Evolutionary conservation across 2,329 filamentous ascomycete genomes (phyloP).

Genomic region (Aspergillus unguis): DNA sequence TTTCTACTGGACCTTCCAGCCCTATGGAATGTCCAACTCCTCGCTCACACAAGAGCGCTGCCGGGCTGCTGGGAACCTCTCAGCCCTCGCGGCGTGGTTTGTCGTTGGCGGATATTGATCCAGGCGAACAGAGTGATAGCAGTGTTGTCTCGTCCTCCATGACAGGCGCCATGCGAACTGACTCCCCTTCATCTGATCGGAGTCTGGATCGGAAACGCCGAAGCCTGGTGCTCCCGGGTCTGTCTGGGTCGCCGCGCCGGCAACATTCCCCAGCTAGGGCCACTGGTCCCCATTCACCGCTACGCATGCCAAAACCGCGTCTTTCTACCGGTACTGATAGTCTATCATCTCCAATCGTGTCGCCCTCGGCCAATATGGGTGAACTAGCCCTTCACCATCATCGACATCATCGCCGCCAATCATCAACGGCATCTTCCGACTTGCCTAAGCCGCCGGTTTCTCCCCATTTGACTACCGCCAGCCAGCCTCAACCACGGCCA

Average conservation of each 20-base stretch:
- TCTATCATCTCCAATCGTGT: slow-evolving; percentile 80
- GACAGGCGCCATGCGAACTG: slow-evolving; percentile 69
- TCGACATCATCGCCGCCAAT: slow-evolving; percentile 80
- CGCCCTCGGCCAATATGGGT: slow-evolving; percentile 77
- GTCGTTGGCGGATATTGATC: slow-evolving; percentile 79
- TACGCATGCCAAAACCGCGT: slow-evolving; percentile 81
- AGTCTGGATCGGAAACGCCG: slow-evolving; percentile 80
- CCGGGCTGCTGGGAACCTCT: slow-evolving; percentile 56
- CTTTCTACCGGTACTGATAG: slow-evolving; percentile 52
- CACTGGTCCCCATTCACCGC: slow-evolving; percentile 73
- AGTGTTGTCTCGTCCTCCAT: slow-evolving; percentile 79
- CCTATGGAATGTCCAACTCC: slow-evolving; percentile 89
- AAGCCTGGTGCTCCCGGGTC: slow-evolving; percentile 77
- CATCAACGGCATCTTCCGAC: slow-evolving; percentile 79
- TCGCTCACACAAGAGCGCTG: slow-evolving; percentile 68
- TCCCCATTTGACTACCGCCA: slow-evolving; percentile 72
- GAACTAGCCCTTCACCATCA: slow-evolving; percentile 58
- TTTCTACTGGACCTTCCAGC: slow-evolving; percentile 82
- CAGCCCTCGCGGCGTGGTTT: slow-evolving; percentile 69
- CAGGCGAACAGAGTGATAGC: slow-evolving; percentile 75
- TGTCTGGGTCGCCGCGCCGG: slow-evolving; percentile 70
- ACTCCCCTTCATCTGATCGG: slow-evolving; percentile 87
- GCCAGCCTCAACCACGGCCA: slow-evolving; percentile 79
- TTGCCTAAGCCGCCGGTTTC: slow-evolving; percentile 69
- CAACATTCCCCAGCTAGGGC: slow-evolving; percentile 84